Evolutionary conservation across 176 grass and related monocot species (phyloP), one percentile per base, ranked within the genome.

Genomic region (Cenchrus fungigraminus): DNA sequence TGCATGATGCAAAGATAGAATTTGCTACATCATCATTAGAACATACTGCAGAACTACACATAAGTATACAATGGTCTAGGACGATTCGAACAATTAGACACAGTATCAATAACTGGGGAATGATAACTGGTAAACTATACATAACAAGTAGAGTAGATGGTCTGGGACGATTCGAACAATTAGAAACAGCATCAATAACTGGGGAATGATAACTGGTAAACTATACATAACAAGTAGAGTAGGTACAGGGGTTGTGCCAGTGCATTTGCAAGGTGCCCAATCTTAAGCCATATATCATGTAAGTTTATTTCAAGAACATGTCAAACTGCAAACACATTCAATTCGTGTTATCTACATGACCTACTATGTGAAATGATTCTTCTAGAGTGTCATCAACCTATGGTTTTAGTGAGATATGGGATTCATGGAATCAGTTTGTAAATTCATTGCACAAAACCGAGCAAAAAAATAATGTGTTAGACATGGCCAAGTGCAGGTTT

Each of bases 261-360:
- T 58, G 28, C 66, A 51, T 52, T 4, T 16, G 71, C 45, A 73
- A 49, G 46, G 46, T 50, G 44, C 12, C 22, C 4, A 79, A 28
- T 79, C 61, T 66, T 37, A 88, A 73, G 14, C 20, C 11, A 68
- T 46, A 46, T 46, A 46, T 46, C 45, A 46, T 46, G 43, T 53
- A 72, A 53, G 28, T 81, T 57, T 71, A 83, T 28, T 88, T 50
- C 10, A 9, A 79, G 12, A 34, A 46, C 45, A 6, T 46, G 45
- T 46, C 45, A 44, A 14, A 72, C 20, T 16, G 34, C 1, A 78
- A 65, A 65, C 32, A 9, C 34, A 7, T 9, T 6, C 65, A 43
- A 47, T 25, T 70, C 72, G 10, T 55, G 2, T 44, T 58, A 72
- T 20, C 54, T 66, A 81, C 34, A 69, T 56, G 62, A 56, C 20